Conservation (phyloP, 1,284 basidiomycete species). For the Sporisorium sorghi region DNA sequence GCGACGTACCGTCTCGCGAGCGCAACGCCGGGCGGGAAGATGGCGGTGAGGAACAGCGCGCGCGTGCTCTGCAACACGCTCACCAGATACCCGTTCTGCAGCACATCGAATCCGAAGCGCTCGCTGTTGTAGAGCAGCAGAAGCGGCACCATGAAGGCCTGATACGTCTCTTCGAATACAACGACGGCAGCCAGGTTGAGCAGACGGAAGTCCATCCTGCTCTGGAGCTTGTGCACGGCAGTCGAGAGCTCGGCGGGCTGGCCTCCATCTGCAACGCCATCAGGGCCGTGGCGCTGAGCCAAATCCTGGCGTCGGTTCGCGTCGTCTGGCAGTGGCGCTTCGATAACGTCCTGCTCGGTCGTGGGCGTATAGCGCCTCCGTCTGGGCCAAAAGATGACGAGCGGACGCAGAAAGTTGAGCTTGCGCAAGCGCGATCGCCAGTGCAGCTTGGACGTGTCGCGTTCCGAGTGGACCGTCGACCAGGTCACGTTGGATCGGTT, state of each 20-base stretch:
- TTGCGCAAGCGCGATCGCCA: slow-evolving; percentile 45
- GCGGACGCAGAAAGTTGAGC: slow-evolving; percentile 57
- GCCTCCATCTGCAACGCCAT: background rate
- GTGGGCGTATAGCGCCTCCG: slow-evolving; percentile 33
- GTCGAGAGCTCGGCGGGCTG: slow-evolving; percentile 26
- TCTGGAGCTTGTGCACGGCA: slow-evolving; percentile 34
- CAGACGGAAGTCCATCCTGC: slow-evolving; percentile 48
- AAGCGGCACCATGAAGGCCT: slow-evolving; percentile 62
- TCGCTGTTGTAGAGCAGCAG: slow-evolving; percentile 65
- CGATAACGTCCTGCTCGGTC: slow-evolving; percentile 33
- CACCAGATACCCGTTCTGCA: slow-evolving; percentile 63
- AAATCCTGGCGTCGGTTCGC: background rate
- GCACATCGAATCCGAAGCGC: slow-evolving; percentile 54
- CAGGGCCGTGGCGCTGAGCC: background rate
- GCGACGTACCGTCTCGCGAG: slow-evolving; percentile 47
- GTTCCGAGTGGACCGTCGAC: slow-evolving; percentile 35
- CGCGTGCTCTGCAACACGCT: slow-evolving; percentile 57
- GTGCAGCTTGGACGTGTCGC: slow-evolving; percentile 37
- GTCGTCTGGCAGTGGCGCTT: slow-evolving; percentile 21
- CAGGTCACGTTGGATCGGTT: slow-evolving; percentile 37
- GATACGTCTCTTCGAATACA: slow-evolving; percentile 61
- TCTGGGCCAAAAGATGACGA: slow-evolving; percentile 54
- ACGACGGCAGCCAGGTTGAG: slow-evolving; percentile 57
- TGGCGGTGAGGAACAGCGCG: slow-evolving; percentile 56
- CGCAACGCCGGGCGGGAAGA: slow-evolving; percentile 56